Evolutionary conservation across 202 grass and related monocot species (phyloP), one percentile per base, ranked within the genome.

Genomic region (Bolboschoenoplectus hybrid): DNA sequence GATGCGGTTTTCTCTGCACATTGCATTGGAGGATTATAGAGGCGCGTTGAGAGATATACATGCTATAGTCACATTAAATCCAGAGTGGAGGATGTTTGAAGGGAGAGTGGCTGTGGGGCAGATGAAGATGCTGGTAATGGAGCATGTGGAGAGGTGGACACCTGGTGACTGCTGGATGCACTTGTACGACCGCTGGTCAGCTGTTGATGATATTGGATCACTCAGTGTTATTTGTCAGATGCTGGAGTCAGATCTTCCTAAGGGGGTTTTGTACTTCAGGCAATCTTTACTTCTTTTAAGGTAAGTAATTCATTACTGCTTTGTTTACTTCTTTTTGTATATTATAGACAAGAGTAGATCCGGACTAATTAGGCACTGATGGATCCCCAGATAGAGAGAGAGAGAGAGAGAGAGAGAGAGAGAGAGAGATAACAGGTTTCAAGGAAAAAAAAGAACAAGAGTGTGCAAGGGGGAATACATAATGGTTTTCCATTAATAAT

Each of bases 251-350:
- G 93, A 97, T 90, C 91, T 91, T 67, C 86, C 92, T 68, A 96
- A 99, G 87, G 97, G 97, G 53, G 89, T 99, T 78, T 89, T 99
- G 64, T 99, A 97, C 85, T 99, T 99, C 60, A 91, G 93, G 78
- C 97, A 99, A 81, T 99, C 97, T 93, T 90, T 99, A 86, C 93
- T 99, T 80, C 97, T 99, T 82, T 89, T 99, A 43, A 99, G 97
- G 97, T 97, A 92, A 88, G 4, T 89, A 11, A 19, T 55, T 78
- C 3, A 39, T 57, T 77, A n/a, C 6, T 78, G 35, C 6, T 58
- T 38, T 56, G 34, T 10, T 36, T 9, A 78, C 1, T 44, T 61
- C 53, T 44, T 80, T 61, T 6, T 7, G 17, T 80, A 11, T 41
- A 80, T 58, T 19, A 19, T 40, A 80, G 75, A 41, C 51, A 17